Base-by-base conservation (phyloP, 805 yeast species). In the Kregervanrija fluxuum region DNA sequence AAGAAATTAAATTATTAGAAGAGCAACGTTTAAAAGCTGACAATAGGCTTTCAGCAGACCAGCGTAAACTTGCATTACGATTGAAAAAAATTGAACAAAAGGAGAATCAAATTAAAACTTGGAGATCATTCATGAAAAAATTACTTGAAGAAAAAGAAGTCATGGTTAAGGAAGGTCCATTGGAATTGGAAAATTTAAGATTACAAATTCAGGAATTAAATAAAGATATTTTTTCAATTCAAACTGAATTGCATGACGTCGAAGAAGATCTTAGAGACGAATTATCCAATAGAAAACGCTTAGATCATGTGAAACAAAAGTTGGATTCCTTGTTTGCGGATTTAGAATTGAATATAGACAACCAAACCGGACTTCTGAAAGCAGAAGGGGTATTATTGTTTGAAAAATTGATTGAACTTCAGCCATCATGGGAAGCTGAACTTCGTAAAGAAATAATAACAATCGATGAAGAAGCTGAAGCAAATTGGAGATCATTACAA, bases 1-100 rank as follows among this genome's bases (percentile, higher is more conserved):
- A 64, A 38, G 75, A 71, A 44, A 67, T 68, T 36, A 67, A 68
- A 40, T 61, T 63, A 50, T 47, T 69, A 14, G 75, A 71, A 50
- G 74, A 69, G 41, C 57, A 68, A 3, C 64, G 69, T 48, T 57
- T 69, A 45, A 57, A 61, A 31, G 54, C 67, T 5, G 69, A 64
- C 37, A 45, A 54, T 37, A 61, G 69, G 47, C 63, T 65, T 11
- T 48, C 65, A 0, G 63, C 66, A 16, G 67, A 62, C 41, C 64
- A 62, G 40, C 46, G 54, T 31, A 55, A 57, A 31, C 48, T 68
- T 31, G 46, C 52, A 5, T 53, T 54, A 6, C 61, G 64, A 41
- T 33, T 44, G 15, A 61, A 60, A 32, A 55, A 54, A 9, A 56
- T 71, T 28, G 64, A 57, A 14, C 57, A 60, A 30, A 68, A 65